Evolutionary conservation across 768 basidiomycete species (phyloP), one percentile per base, ranked within the genome.

Genomic region (Cystobasidium ongulense): DNA sequence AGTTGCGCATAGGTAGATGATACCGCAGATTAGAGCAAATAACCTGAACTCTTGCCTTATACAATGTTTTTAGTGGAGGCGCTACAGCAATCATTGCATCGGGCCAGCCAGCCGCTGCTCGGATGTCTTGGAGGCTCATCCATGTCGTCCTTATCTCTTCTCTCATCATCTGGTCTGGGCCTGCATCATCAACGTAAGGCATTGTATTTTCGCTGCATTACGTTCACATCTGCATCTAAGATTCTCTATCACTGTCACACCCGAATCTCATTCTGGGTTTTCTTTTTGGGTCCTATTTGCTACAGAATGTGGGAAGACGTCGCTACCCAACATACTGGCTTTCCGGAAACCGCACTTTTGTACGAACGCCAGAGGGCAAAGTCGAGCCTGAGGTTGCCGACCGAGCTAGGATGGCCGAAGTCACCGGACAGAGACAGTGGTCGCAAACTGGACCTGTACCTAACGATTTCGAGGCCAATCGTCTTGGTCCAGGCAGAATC

Each of bases 71-170:
- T 21, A 72, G 70, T 31, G 72, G 62, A 5, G 72, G 72, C 7
- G 72, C 72, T 5, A 73, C 72, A 13, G 72, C 72, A 7, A 13
- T 73, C 8, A 73, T 73, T 4, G 72, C 72, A 10, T 31, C 66
- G 7, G 46, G 46, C 7, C 64, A 68, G 66, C 66, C 66, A 31
- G 39, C 8, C 18, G 66, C 43, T 7, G 66, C 53, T 31, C 11
- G 17, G 4, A 31, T 68, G 38, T 13, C 11, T 33, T 68, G 66
- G 66, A 21, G 46, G 11, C 39, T 13, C 25, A 25, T 68, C 31
- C 29, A 21, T n/a, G 66, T 73, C 25, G 57, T 73, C 3, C 25
- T 73, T n/a, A 62, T 62, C 11, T 43, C 61, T 5, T 38, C 36
- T 7, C 17, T 64, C 7, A 8, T 64, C 17, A 39, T 73, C 33